These are phyloP conservation scores for Ustilago vetiveriae DNA, from an alignment of 1,284 basidiomycete species.

Conservation along the genomic window DNA sequence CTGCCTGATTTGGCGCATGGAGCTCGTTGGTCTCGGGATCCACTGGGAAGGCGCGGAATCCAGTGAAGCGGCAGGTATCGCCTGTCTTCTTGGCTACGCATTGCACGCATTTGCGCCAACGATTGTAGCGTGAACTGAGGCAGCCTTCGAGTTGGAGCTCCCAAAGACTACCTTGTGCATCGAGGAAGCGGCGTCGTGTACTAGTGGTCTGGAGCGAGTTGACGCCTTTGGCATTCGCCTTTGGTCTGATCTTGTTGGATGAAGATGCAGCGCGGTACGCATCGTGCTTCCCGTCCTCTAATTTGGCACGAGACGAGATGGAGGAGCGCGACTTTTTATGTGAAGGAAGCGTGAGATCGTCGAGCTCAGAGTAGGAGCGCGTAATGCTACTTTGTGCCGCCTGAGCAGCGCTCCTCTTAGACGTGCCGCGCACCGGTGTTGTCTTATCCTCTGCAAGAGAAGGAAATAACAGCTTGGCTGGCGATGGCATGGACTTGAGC, in stretches of 20 bases:
- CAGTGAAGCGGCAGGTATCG: constrained; percentile 43
- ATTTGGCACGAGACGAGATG: not conserved
- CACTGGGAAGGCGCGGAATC: constrained; percentile 34
- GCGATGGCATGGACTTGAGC: not conserved
- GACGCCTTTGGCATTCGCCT: not conserved
- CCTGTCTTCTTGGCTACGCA: constrained; percentile 27
- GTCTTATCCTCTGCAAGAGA: not conserved
- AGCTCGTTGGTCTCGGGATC: constrained; percentile 14
- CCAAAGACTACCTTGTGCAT: constrained; percentile 10
- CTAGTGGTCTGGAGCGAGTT: not conserved
- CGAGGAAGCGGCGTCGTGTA: constrained; percentile 6
- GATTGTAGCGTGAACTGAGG: constrained; percentile 2
- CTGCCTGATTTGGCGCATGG: not conserved
- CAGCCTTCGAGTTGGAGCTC: constrained; percentile 26
- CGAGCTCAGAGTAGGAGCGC: constrained; percentile 18
- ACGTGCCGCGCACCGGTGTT: constrained; percentile 5
- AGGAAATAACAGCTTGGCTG: not conserved
- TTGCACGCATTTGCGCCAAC: constrained; percentile 28
- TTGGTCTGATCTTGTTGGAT: constrained; percentile 1
- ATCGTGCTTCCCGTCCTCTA: too few species aligned
- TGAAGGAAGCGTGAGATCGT: not conserved
- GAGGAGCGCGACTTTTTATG: constrained; percentile 17
- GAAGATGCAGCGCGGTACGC: too few species aligned
- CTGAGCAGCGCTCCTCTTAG: constrained; percentile 27
- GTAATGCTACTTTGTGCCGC: constrained; percentile 28